Evolutionary conservation across 805 yeast species (phyloP), one percentile per base, ranked within the genome.

Genomic region (Pichia kluyveri): DNA sequence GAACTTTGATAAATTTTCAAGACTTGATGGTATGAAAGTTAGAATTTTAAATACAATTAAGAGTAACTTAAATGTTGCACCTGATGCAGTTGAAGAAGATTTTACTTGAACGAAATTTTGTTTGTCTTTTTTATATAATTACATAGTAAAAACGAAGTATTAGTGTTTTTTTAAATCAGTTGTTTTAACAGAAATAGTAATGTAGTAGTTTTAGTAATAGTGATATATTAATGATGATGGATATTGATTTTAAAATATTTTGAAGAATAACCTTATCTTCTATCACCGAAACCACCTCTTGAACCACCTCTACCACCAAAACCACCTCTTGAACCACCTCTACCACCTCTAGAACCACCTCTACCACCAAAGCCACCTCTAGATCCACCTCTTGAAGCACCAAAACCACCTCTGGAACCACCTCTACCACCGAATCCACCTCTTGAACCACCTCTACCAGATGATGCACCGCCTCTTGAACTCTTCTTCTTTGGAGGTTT

Each of bases 1-100:
- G 60, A 93, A 86, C 54, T 93, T 69, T 59, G 98, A 93, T 64
- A 95, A 86, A 64, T 89, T 85, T 65, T 72, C 81, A 54, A 88
- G 88, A 65, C 77, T 93, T 48, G 99, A 93, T 63, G 86, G 84
- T 60, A 84, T 96, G 83, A 88, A 86, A 70, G 86, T 96, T 12
- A 80, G 85, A 30, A 70, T 93, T 44, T 74, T 93, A 55, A 74
- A 91, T 57, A 84, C 83, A 67, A 82, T 93, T 58, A 93, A 93
- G 77, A 80, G 57, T 18, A 55, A 60, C 44, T 56, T 66, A 12
- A 48, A 49, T 27, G 59, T 60, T 17, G 63, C 62, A 10, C 66
- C 68, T 7, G 67, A 59, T 38, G 56, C 58, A 23, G 44, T 63
- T 28, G 69, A 65, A 42, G 69, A 65, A 43, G 69, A 66, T 49